Evolutionary conservation across 768 basidiomycete species (phyloP).

Genomic region (Boletales sp.): DNA sequence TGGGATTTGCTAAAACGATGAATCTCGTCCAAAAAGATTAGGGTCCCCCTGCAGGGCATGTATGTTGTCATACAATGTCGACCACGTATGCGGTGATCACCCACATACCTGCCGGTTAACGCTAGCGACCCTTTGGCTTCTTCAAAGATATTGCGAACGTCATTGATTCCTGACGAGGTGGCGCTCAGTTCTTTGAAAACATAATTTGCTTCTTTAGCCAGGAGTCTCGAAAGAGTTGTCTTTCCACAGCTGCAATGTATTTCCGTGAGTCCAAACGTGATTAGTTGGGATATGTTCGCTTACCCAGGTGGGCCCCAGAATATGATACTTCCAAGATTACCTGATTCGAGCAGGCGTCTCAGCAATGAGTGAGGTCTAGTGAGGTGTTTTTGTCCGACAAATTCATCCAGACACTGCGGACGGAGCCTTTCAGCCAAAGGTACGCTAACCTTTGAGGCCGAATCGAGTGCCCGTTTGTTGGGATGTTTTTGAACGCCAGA

Average conservation of each 20-base stretch:
- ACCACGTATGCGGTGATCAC: neutral
- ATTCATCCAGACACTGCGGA: conserved; percentile 58
- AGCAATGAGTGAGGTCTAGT: conserved; percentile 56
- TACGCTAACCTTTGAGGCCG: conserved; percentile 31
- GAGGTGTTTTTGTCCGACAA: conserved; percentile 70
- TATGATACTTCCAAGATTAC: conserved; percentile 57
- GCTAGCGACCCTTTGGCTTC: conserved; percentile 66
- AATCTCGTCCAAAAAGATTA: conserved; percentile 82
- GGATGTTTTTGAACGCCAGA: conserved; percentile 16
- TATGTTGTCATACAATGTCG: conserved; percentile 7
- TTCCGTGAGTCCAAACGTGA: neutral
- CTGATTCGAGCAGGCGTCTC: conserved; percentile 45
- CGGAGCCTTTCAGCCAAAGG: conserved; percentile 75
- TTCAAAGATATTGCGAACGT: conserved; percentile 71
- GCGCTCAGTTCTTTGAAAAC: conserved; percentile 76
- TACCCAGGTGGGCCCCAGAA: conserved; percentile 78
- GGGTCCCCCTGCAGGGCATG: conserved; percentile 49
- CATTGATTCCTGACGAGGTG: conserved; percentile 63
- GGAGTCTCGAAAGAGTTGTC: conserved; percentile 70
- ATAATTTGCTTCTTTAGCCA: conserved; percentile 56
- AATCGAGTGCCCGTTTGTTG: conserved; percentile 17
- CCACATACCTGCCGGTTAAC: conserved; percentile 56
- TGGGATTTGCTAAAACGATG: conserved; percentile 75
- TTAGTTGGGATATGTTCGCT: neutral
- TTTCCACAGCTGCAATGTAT: conserved; percentile 53